These are phyloP conservation scores for Oryza glaberrima DNA, from an alignment of 176 grass and related monocot genomes.

Conservation along the genomic window DNA sequence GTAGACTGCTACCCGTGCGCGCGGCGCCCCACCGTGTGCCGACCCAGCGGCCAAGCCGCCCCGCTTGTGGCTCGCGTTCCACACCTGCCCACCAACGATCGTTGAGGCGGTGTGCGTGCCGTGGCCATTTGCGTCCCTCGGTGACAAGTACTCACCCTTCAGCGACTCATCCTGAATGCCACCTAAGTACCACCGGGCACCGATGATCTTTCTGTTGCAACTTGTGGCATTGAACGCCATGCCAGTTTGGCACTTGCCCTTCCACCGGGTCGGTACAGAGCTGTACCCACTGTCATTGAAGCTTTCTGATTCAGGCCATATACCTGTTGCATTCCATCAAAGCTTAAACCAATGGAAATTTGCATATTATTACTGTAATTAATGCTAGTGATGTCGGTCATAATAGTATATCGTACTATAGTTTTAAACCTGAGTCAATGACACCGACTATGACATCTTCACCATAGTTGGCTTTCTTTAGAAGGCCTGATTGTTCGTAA, in stretches of 20 bases:
- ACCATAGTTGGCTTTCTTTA: constrained; percentile 44
- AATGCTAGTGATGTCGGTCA: no score
- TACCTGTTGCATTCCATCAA: background rate
- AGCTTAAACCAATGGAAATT: background rate
- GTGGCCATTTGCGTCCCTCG: constrained; percentile 5
- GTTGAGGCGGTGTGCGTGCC: constrained; percentile 63
- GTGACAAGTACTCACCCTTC: no score
- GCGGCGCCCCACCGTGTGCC: constrained; percentile 55
- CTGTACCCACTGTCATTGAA: constrained; percentile 48
- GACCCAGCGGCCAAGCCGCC: constrained; percentile 34
- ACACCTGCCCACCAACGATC: constrained; percentile 37
- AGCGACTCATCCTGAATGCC: no score
- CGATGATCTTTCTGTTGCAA: no score
- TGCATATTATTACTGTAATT: no score
- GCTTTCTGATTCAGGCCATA: constrained; percentile 76
- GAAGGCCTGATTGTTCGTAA: background rate
- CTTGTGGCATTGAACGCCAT: background rate
- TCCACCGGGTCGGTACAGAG: constrained; percentile 44
- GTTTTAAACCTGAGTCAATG: constrained; percentile 38
- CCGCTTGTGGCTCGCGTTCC: constrained; percentile 13
- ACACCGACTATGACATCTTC: constrained; percentile 55
- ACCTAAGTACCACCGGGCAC: no score
- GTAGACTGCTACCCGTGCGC: constrained; percentile 52
- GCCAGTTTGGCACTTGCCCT: constrained; percentile 49
- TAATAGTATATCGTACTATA: no score